Evolutionary conservation across 225 moss, liverwort and hornwort species (phyloP).

Genomic region (Asterella californica): DNA sequence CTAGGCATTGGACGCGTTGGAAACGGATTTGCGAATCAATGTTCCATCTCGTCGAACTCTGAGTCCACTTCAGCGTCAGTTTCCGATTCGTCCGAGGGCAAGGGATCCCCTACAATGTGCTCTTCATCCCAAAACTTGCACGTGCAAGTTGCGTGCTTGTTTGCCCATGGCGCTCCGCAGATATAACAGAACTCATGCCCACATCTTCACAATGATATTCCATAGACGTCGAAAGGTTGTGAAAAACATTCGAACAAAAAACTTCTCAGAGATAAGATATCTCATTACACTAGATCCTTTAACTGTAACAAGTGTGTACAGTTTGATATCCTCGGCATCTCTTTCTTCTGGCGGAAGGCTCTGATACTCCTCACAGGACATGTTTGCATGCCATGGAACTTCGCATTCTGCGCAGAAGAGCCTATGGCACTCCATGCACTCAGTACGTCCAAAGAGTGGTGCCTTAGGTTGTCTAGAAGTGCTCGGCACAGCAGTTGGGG

Average conservation of each 20-base stretch:
- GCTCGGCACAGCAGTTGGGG: conserved; percentile 36
- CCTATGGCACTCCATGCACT: conserved; percentile 64
- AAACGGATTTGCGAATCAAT: conserved; percentile 20
- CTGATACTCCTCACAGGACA: conserved; percentile 74
- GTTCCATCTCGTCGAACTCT: not conserved
- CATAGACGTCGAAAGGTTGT: too few relatives aligned
- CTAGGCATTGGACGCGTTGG: conserved; percentile 11
- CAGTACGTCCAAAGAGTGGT: conserved; percentile 27
- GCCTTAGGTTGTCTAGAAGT: conserved; percentile 38
- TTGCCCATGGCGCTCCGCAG: conserved; percentile 75
- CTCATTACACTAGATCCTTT: not conserved
- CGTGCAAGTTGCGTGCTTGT: conserved; percentile 72
- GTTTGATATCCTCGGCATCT: conserved; percentile 72
- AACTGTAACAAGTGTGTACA: conserved; percentile 54
- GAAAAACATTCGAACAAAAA: too few relatives aligned
- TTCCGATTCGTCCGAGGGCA: conserved; percentile 30
- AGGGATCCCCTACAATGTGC: conserved; percentile 54
- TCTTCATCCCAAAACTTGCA: conserved; percentile 88
- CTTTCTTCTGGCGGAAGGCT: conserved; percentile 64
- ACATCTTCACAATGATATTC: conserved; percentile 47
- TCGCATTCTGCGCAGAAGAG: conserved; percentile 84
- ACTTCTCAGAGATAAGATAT: not conserved
- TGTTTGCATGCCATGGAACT: conserved; percentile 78
- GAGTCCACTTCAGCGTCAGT: conserved; percentile 38
- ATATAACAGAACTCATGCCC: conserved; percentile 89